Evolutionary conservation across 768 basidiomycete genomes (phyloP).

Genomic region (Megacollybia marginata): DNA sequence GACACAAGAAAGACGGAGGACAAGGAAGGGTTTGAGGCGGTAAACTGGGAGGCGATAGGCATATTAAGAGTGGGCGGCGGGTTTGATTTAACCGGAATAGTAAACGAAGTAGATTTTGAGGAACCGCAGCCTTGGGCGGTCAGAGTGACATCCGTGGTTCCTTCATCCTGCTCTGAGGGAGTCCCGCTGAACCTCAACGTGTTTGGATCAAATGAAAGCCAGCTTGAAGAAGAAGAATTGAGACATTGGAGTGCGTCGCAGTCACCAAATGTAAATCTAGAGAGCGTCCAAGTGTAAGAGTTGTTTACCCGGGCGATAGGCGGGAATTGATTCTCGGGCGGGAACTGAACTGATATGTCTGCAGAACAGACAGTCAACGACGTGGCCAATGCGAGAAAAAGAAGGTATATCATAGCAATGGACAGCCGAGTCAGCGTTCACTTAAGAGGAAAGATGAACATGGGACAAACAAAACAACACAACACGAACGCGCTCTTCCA

Average conservation of each 20-base stretch:
- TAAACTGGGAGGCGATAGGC: conserved; percentile 56
- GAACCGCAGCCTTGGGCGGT: conserved; percentile 50
- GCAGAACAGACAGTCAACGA: conserved; percentile 31
- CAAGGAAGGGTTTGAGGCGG: conserved; percentile 49
- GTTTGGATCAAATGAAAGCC: conserved; percentile 67
- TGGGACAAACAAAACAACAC: no score
- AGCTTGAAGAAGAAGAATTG: conserved; percentile 56
- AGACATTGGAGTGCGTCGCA: conserved; percentile 30
- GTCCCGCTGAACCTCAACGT: conserved; percentile 62
- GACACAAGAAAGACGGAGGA: conserved; percentile 71
- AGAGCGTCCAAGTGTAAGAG: conserved; percentile 65
- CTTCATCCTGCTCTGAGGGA: conserved; percentile 57
- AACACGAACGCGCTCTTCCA: no score
- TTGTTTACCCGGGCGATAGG: conserved; percentile 62
- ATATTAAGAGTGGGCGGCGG: conserved; percentile 46
- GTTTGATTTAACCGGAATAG: conserved; percentile 48
- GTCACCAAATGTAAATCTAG: conserved; percentile 53
- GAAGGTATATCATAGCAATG: conserved; percentile 59
- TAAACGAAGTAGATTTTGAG: conserved; percentile 43
- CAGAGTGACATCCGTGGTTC: conserved; percentile 52
- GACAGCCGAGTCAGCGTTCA: conserved; percentile 5
- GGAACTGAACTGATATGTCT: conserved; percentile 45
- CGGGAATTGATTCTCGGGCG: conserved; percentile 69
- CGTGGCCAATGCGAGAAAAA: conserved; percentile 41
- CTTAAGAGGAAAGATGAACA: no score